A percentile compares a stretch with the other conserved stretches of the same genome.
phyloP scores from a whole-genome alignment of 1,139 yeast species.

The Waltiozyma sp. region DNA sequence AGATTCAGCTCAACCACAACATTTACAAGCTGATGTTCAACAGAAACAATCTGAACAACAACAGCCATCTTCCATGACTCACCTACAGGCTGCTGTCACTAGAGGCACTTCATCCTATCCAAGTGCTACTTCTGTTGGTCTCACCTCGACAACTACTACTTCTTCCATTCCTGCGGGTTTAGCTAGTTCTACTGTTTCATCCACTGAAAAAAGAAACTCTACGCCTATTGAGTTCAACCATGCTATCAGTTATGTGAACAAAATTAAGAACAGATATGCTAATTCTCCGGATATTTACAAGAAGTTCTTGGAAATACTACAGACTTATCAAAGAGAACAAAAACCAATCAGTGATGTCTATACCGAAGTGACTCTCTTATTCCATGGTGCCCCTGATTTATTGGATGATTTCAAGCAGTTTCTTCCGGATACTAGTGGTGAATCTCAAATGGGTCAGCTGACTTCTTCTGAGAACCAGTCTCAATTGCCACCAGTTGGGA shows the following conservation, averaged over 20 bases:
- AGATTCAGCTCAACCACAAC: no score
- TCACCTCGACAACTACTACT: constrained; percentile 1
- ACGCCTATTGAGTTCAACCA: constrained; percentile 95
- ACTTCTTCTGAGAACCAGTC: constrained; percentile 3
- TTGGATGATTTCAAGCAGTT: constrained; percentile 91
- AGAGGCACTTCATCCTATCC: constrained; percentile 12
- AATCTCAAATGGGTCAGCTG: constrained; percentile 15
- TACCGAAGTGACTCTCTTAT: constrained; percentile 79
- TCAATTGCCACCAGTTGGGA: constrained; percentile 92
- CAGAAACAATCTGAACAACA: constrained; percentile 14
- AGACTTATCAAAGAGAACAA: constrained; percentile 92
- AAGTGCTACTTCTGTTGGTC: neutral
- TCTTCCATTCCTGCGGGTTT: constrained; percentile 6
- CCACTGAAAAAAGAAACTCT: constrained; percentile 28
- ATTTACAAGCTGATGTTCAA: constrained; percentile 4
- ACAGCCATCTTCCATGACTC: constrained; percentile 21
- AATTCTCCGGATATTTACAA: constrained; percentile 94
- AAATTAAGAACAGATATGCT: constrained; percentile 87
- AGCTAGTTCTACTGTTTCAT: no score
- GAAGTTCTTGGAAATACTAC: constrained; percentile 86
- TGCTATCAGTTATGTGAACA: constrained; percentile 92
- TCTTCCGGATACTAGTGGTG: constrained; percentile 71
- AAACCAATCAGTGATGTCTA: constrained; percentile 92
- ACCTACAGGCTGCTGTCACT: constrained; percentile 30
- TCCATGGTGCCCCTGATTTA: constrained; percentile 89